These are phyloP conservation scores for Sphagnum fallax DNA, from an alignment of 228 moss, liverwort and hornwort genomes.

Conservation along the genomic window DNA sequence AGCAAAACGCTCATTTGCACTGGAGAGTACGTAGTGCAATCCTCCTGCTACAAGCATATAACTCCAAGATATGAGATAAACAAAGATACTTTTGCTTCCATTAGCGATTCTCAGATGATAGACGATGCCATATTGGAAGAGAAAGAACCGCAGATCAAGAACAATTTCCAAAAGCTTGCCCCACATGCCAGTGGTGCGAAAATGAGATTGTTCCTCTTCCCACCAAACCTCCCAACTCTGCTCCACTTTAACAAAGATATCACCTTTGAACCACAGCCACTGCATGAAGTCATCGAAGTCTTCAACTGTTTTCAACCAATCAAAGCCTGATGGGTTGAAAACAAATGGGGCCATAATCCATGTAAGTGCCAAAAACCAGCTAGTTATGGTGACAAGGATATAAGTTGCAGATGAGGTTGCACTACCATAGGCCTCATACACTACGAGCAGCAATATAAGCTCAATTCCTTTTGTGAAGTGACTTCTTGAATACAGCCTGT, in stretches of 20 bases:
- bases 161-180: slow-evolving; percentile 70
- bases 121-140: slow-evolving; percentile 90
- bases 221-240: slow-evolving; percentile 87
- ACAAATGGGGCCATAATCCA: slow-evolving; percentile 92
- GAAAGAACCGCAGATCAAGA: slow-evolving; percentile 76
- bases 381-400: slow-evolving; percentile 68
- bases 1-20: slow-evolving; percentile 56
- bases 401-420: slow-evolving; percentile 55
- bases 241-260: slow-evolving; percentile 57
- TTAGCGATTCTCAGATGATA: slow-evolving; percentile 62
- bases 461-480: slow-evolving; percentile 96
- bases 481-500: slow-evolving; percentile 80
- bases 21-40: slow-evolving; percentile 50
- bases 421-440: slow-evolving; percentile 72
- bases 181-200: slow-evolving; percentile 73
- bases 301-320: slow-evolving; percentile 93
- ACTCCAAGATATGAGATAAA: slow-evolving; percentile 83
- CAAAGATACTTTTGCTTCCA: slow-evolving; percentile 54
- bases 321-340: slow-evolving; percentile 95
- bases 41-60: slow-evolving; percentile 65
- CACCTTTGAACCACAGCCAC: slow-evolving; percentile 84
- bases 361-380: slow-evolving; percentile 91
- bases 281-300: slow-evolving; percentile 85
- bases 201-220: slow-evolving; percentile 80
- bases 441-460: slow-evolving; percentile 71